Evolutionary conservation across 192 early-diverging fungal genomes (phyloP), one percentile per base, ranked within the genome.

Genomic region (Rhizophagus clarus): DNA sequence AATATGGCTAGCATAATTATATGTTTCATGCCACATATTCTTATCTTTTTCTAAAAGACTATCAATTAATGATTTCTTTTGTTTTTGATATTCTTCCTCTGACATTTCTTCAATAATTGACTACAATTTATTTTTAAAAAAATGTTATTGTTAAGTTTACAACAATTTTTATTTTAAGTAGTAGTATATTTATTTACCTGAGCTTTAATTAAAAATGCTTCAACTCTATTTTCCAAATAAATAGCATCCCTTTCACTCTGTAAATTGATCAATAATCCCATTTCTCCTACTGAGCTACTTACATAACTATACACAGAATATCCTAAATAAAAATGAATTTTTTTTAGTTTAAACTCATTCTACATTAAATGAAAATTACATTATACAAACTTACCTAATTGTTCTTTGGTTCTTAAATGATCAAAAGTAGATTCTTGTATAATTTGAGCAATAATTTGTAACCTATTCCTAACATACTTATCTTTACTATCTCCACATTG

Each of bases 361-460:
- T 24, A 4, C 34, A 34, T 17, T 60, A 34, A 67, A 9, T 24
- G 70, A 11, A 26, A 67, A 61, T 22, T 5, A n/a, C 17, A 22
- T 34, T 24, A 56, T 28, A 14, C n/a, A n/a, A n/a, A 82, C 74
- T 88, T 85, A 62, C 92, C 93, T 12, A 95, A 88, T 80, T 94
- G 91, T 82, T 95, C 93, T 82, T 98, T 96, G 22, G 98, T 99
- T 29, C 98, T 89, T 69, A 99, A 85, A 79, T 97, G 92, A 85
- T 98, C 93, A 84, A 98, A 99, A 80, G 89, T 94, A 40, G 96
- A 95, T 82, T 99, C 97, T 64, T 93, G 87, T 24, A 91, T 84
- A 60, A 99, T 94, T 76, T 97, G 94, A 17, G 91, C 88, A 72
- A 96, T 77, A 63, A 99, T 88, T 47, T 89, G 86, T 24, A 95